Conservation (phyloP, 257 asterid genomes). For the Orobanche coerulescens region DNA sequence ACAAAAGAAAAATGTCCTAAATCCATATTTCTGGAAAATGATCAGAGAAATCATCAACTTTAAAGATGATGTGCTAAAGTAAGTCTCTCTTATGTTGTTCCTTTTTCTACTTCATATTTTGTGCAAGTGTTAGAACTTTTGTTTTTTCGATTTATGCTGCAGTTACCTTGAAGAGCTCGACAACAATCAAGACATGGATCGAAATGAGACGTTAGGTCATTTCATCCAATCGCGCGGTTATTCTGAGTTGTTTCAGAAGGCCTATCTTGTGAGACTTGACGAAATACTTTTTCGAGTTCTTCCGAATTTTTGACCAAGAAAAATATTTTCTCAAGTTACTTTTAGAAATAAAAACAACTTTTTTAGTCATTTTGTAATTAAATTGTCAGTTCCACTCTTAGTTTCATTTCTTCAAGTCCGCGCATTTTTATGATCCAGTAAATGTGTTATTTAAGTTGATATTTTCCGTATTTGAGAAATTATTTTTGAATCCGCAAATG, state of each 20-base stretch:
- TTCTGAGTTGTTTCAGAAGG: constrained; percentile 75
- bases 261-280: constrained; percentile 76
- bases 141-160: constrained; percentile 13
- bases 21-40: constrained; percentile 84
- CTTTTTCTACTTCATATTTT: background rate
- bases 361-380: too few species aligned
- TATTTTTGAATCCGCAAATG: too few species aligned
- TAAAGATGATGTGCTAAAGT: constrained; percentile 66
- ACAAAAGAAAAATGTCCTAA: constrained; percentile 65
- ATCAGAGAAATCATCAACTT: constrained; percentile 70
- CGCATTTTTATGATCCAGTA: too few species aligned
- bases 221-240: constrained; percentile 66
- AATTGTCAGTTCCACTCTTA: too few species aligned
- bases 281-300: too few species aligned
- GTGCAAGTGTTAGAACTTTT: background rate
- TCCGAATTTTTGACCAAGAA: too few species aligned
- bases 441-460: too few species aligned
- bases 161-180: constrained; percentile 83
- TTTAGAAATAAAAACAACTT: too few species aligned
- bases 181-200: constrained; percentile 67
- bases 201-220: constrained; percentile 66
- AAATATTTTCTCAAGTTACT: too few species aligned
- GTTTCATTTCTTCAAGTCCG: too few species aligned
- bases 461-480: too few species aligned
- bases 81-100: too few species aligned